A percentile compares a stretch with the other conserved stretches of the same genome.
phyloP scores from a whole-genome alignment of 345 rosid genomes.

The Linum trigynum region DNA sequence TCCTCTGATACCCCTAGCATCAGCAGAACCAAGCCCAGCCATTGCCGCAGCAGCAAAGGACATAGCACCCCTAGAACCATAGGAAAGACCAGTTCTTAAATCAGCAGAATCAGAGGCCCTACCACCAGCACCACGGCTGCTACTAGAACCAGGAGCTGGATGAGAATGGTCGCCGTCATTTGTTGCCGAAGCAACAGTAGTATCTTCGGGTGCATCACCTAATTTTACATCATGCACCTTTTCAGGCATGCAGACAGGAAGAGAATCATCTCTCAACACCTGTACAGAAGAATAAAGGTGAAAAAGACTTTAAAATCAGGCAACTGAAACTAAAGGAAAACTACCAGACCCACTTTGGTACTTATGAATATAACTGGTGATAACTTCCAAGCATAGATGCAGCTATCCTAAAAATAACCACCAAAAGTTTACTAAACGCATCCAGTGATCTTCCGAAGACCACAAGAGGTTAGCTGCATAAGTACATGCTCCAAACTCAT shows the following conservation, averaged over 20 bases:
- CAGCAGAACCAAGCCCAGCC: conserved; percentile 93
- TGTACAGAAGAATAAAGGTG: conserved; percentile 15
- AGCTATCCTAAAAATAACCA: too few relatives aligned
- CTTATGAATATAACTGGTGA: not conserved
- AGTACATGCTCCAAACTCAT: too few relatives aligned
- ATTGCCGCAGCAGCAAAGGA: conserved; percentile 97
- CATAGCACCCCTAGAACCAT: conserved; percentile 88
- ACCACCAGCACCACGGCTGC: conserved; percentile 49
- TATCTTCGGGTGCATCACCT: conserved; percentile 73
- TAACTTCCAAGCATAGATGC: not conserved
- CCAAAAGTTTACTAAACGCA: too few relatives aligned
- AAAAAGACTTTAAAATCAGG: not conserved
- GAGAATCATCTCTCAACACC: conserved; percentile 80
- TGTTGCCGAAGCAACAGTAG: conserved; percentile 26
- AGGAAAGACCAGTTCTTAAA: conserved; percentile 55
- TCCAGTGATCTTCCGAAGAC: too few relatives aligned
- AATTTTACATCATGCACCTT: conserved; percentile 94
- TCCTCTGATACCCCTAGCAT: conserved; percentile 88
- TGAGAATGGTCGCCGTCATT: conserved; percentile 37
- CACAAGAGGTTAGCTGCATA: too few relatives aligned
- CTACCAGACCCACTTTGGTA: not conserved
- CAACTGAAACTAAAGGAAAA: not conserved
- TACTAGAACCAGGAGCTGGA: conserved; percentile 75
- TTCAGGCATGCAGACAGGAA: conserved; percentile 85
- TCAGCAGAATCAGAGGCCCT: conserved; percentile 71